Evolutionary conservation across 352 stramenopile genomes (phyloP).

Genomic region (Phytophthora boehmeriae): DNA sequence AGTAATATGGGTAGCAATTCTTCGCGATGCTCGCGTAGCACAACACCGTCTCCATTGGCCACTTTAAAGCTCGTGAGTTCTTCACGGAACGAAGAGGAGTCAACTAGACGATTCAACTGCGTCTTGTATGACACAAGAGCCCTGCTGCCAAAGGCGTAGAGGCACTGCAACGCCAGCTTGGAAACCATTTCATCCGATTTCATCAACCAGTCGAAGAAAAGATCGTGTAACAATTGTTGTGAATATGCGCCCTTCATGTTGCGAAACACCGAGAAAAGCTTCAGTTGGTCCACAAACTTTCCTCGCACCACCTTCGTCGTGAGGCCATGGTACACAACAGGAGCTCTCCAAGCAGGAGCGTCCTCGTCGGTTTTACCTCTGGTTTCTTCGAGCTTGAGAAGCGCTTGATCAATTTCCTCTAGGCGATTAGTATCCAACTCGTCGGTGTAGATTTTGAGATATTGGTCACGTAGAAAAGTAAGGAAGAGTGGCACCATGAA

Average conservation of each 20-base stretch:
- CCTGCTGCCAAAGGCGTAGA: conserved; percentile 87
- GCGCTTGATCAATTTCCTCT: conserved; percentile 48
- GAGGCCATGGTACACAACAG: conserved; percentile 42
- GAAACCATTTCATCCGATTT: conserved; percentile 89
- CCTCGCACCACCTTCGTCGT: conserved; percentile 78
- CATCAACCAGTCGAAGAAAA: conserved; percentile 91
- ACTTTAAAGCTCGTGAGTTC: conserved; percentile 92
- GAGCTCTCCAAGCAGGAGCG: conserved; percentile 37
- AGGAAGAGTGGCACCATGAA: conserved; percentile 89
- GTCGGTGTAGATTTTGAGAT: conserved; percentile 73
- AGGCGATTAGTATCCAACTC: conserved; percentile 58
- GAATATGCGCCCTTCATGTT: conserved; percentile 90
- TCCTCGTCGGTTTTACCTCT: conserved; percentile 9
- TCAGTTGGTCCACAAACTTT: conserved; percentile 86
- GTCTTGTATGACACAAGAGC: conserved; percentile 87
- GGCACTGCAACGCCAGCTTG: conserved; percentile 85
- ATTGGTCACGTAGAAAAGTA: conserved; percentile 84
- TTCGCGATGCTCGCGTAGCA: conserved; percentile 82
- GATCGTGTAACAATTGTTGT: conserved; percentile 71
- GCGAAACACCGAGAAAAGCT: conserved; percentile 81
- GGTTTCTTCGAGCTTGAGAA: conserved; percentile 46
- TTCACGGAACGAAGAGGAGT: conserved; percentile 87
- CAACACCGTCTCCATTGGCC: conserved; percentile 58
- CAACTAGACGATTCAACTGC: conserved; percentile 80
- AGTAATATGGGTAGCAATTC: conserved; percentile 87